Conservation (phyloP, 2,329 filamentous ascomycete species). For the Helotiales sp. region DNA sequence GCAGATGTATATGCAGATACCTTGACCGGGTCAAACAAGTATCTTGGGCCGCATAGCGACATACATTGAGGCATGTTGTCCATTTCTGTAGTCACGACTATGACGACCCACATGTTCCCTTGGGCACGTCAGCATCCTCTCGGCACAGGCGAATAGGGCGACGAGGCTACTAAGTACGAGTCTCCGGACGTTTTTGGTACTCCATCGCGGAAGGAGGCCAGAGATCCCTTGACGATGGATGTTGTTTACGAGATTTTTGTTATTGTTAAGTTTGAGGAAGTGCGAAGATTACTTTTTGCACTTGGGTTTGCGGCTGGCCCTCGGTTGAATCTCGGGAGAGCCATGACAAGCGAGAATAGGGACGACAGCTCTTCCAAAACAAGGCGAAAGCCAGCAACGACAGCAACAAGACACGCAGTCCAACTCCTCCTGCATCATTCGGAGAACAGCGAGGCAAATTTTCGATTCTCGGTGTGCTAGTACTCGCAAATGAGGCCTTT, state of each 20-base stretch:
- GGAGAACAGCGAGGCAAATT: background rate
- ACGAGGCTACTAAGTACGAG: background rate
- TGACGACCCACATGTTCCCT: conserved; percentile 1
- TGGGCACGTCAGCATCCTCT: background rate
- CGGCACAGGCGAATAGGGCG: background rate
- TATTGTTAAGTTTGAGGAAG: background rate
- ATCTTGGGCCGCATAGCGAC: no score
- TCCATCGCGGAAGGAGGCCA: background rate
- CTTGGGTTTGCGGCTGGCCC: no score
- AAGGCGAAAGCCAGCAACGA: background rate
- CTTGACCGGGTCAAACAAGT: background rate
- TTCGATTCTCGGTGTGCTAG: background rate
- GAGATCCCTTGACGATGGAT: background rate
- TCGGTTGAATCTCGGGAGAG: background rate
- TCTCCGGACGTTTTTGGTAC: background rate
- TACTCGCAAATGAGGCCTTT: background rate
- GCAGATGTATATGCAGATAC: background rate
- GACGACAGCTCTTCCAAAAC: background rate
- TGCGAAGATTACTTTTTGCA: background rate
- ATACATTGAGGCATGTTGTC: background rate
- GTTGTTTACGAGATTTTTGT: background rate
- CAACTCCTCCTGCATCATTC: background rate
- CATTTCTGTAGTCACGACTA: no score
- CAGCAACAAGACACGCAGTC: background rate
- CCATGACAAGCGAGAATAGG: background rate